phyloP scores from a whole-genome alignment of 2,329 filamentous ascomycete species.

The Dactylella cylindrospora region DNA sequence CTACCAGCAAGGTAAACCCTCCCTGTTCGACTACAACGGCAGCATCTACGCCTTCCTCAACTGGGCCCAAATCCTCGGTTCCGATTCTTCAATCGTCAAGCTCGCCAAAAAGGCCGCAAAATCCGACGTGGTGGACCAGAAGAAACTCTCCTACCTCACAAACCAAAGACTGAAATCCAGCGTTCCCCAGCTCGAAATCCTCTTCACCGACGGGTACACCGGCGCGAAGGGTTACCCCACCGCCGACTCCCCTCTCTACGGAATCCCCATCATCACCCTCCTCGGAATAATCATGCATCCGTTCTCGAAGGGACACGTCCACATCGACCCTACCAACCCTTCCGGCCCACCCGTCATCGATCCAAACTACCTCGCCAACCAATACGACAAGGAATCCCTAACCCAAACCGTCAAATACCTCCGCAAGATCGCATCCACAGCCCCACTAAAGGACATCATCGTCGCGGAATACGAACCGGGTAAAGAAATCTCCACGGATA shows the following conservation, averaged over 20 bases:
- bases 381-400: constrained; percentile 79
- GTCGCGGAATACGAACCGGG: constrained; percentile 80
- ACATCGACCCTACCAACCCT: constrained; percentile 61
- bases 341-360: constrained; percentile 77
- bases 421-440: constrained; percentile 72
- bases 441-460: constrained; percentile 79
- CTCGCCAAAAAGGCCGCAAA: constrained; percentile 11
- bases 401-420: constrained; percentile 75
- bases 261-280: constrained; percentile 33
- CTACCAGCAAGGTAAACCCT: constrained; percentile 31
- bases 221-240: constrained; percentile 76
- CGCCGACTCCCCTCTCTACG: constrained; percentile 53
- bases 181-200: constrained; percentile 35
- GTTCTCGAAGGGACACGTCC: constrained; percentile 53
- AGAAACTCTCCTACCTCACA: constrained; percentile 24
- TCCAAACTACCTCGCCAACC: constrained; percentile 87
- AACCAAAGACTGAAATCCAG: constrained; percentile 11
- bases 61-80: constrained; percentile 86
- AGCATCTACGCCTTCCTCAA: constrained; percentile 83
- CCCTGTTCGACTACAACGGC: constrained; percentile 56
- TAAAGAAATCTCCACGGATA: constrained; percentile 70
- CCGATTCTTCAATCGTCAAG: constrained; percentile 60
- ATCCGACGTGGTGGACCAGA: constrained; percentile 21
- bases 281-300: constrained; percentile 50
- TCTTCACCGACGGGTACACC: constrained; percentile 37